phyloP scores from a whole-genome alignment of 495 filamentous ascomycete genomes.

The Xylaria intraflava region DNA sequence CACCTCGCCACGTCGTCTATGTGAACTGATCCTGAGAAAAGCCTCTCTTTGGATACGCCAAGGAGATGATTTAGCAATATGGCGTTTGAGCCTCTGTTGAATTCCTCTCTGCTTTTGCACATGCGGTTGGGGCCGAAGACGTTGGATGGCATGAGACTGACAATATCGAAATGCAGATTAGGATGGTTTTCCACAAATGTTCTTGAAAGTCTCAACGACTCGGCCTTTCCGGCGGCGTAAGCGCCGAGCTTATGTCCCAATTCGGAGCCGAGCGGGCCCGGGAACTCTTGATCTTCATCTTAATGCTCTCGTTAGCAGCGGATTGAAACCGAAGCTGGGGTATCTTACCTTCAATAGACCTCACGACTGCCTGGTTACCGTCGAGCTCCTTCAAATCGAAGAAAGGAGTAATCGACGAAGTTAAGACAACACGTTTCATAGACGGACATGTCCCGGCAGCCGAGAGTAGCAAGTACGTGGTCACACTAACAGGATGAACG shows the following conservation, averaged over 20 bases:
- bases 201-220: too few species aligned
- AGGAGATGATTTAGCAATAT: neutral
- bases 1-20: neutral
- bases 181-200: too few species aligned
- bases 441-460: neutral
- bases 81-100: neutral
- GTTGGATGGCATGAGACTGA: neutral
- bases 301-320: neutral
- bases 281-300: too few species aligned
- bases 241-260: too few species aligned
- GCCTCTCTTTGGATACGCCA: neutral
- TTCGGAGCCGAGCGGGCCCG: too few species aligned
- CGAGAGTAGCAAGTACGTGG: too few species aligned
- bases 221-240: too few species aligned
- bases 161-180: neutral
- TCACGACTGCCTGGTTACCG: neutral
- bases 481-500: too few species aligned
- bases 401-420: neutral
- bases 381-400: neutral
- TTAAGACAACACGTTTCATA: neutral
- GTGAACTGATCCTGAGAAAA: neutral
- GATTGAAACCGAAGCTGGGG: neutral
- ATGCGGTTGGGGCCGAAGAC: neutral
- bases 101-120: neutral
- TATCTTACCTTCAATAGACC: neutral